Conservation (phyloP, 1,284 basidiomycete genomes). For the Stygiomarasmius scandens region DNA sequence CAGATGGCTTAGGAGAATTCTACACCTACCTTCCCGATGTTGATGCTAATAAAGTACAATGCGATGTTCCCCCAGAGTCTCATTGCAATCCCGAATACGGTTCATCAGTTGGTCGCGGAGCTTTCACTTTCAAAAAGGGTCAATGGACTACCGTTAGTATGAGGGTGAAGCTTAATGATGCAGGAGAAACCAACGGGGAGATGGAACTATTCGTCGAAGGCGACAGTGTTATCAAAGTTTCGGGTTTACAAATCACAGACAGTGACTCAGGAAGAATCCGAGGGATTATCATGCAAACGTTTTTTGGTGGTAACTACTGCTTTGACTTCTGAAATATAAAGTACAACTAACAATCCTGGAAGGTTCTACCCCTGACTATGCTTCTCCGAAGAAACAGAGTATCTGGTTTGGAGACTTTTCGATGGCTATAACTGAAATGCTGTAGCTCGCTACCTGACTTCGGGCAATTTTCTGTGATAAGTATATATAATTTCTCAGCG, state of each 20-base stretch:
- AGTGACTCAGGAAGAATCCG: neutral
- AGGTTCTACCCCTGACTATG: neutral
- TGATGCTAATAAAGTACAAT: neutral
- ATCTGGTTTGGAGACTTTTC: constrained; percentile 4
- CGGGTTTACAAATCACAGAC: neutral
- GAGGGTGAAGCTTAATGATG: constrained; percentile 12
- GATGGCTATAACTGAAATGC: neutral
- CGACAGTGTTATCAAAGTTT: neutral
- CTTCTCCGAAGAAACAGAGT: neutral
- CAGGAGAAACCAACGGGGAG: constrained; percentile 4
- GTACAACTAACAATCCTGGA: no score
- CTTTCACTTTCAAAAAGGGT: constrained; percentile 4
- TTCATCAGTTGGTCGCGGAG: constrained; percentile 4
- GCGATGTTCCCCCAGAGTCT: neutral
- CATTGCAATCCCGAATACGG: constrained; percentile 7
- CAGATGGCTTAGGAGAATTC: constrained; percentile 39
- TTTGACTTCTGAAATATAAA: neutral
- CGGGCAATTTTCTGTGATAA: no score
- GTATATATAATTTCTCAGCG: no score
- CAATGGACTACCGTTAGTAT: constrained; percentile 5
- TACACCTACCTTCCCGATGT: constrained; percentile 40
- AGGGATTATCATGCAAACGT: constrained; percentile 8
- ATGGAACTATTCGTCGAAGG: constrained; percentile 1
- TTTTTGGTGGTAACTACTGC: constrained; percentile 5
- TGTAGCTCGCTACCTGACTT: neutral